Evolutionary conservation across 192 early-diverging fungal species (phyloP).

Genomic region (Linnemannia elongata): DNA sequence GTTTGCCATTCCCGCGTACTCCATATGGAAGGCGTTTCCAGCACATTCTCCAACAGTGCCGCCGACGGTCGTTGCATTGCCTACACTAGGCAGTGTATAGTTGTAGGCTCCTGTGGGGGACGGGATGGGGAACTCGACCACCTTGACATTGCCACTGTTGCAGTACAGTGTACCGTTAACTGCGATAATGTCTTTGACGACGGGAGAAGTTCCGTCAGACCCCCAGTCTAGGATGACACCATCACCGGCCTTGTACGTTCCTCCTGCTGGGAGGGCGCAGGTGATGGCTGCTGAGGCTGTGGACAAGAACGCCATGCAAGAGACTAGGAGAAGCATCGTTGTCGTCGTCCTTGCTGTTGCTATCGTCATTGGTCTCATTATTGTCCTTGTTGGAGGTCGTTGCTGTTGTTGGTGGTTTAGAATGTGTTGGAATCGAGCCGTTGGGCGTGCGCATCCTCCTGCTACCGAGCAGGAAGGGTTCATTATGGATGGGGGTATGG

Average conservation of each 20-base stretch:
- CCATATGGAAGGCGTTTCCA: conserved; percentile 41
- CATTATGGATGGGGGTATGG: not conserved
- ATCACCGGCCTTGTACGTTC: conserved; percentile 46
- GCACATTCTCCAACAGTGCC: conserved; percentile 27
- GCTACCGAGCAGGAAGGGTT: not conserved
- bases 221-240: conserved; percentile 36
- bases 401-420: not conserved
- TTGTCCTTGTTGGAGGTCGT: not conserved
- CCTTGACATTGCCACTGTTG: conserved; percentile 23
- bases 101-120: conserved; percentile 22
- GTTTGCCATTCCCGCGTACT: conserved; percentile 25
- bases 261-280: conserved; percentile 41
- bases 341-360: not conserved
- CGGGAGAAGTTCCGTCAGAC: conserved; percentile 20
- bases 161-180: conserved; percentile 40
- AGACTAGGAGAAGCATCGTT: not conserved
- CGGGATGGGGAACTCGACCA: conserved; percentile 29
- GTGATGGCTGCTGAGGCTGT: conserved; percentile 26
- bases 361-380: not conserved
- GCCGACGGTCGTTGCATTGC: conserved; percentile 40
- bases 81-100: conserved; percentile 44
- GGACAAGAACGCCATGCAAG: not conserved
- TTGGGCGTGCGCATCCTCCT: not conserved
- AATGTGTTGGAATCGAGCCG: not conserved
- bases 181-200: conserved; percentile 19